Evolutionary conservation across 176 grass and related monocot genomes (phyloP).

Genomic region (Bonia amplexicaulis): DNA sequence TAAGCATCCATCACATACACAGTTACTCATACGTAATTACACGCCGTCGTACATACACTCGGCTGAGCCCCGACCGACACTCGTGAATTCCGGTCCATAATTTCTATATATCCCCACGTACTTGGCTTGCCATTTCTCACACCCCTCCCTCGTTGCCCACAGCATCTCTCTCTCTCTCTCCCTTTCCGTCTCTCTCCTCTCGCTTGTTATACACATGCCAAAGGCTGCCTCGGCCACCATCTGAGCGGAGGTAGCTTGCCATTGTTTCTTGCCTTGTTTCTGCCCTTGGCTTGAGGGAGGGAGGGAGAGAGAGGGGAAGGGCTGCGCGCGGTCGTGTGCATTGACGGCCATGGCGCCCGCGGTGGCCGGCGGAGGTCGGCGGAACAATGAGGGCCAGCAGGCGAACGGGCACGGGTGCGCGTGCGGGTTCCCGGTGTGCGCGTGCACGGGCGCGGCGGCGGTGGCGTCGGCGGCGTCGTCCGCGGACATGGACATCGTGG

Average conservation of each 20-base stretch:
- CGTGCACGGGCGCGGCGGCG: conserved; percentile 44
- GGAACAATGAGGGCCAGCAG: conserved; percentile 2
- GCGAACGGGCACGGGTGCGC: conserved; percentile 5
- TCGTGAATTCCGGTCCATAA: conserved; percentile 25
- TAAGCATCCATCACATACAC: neutral
- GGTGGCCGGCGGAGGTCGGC: conserved; percentile 34
- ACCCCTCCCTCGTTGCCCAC: neutral
- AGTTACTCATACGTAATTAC: neutral
- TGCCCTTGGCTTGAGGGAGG: conserved; percentile 10
- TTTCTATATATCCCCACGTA: conserved; percentile 56
- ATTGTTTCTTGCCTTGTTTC: neutral
- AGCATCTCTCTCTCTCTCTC: neutral
- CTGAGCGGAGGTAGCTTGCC: neutral
- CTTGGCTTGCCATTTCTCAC: conserved; percentile 33
- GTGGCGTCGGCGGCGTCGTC: conserved; percentile 51
- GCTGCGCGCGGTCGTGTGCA: neutral
- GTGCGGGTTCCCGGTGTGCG: conserved; percentile 57
- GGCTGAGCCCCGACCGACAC: conserved; percentile 39
- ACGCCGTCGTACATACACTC: neutral
- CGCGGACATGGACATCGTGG: conserved; percentile 40
- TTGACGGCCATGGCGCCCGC: conserved; percentile 44
- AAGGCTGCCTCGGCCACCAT: neutral
- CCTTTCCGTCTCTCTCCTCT: neutral
- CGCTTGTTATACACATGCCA: neutral
- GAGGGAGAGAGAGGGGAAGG: neutral